Conservation (phyloP, 306 rosid species). For the Quercus cerris region DNA sequence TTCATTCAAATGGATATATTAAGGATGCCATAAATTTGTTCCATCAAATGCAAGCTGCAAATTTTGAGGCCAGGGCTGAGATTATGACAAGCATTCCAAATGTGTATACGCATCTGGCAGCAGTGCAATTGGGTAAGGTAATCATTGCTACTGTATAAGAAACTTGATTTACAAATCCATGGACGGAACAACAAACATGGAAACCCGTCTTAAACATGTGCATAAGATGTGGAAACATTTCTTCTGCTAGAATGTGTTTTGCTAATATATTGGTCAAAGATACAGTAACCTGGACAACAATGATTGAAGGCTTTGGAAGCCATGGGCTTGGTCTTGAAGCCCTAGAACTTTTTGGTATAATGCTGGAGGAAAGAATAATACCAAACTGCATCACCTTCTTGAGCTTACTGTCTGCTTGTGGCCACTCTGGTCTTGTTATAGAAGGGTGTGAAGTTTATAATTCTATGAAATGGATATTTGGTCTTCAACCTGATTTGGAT, state of each 20-base stretch:
- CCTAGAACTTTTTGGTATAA: not conserved
- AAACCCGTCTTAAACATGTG: slow-evolving; percentile 55
- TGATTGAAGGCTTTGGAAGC: slow-evolving; percentile 38
- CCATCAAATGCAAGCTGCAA: too few species aligned
- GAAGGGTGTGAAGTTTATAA: too few species aligned
- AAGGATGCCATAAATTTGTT: too few species aligned
- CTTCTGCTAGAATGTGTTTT: slow-evolving; percentile 37
- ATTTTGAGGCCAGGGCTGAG: too few species aligned
- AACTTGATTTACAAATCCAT: slow-evolving; percentile 10
- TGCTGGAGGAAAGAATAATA: slow-evolving; percentile 27
- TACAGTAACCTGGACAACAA: slow-evolving; percentile 50
- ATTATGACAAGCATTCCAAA: too few species aligned
- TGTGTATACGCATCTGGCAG: too few species aligned
- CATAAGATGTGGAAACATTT: slow-evolving; percentile 46
- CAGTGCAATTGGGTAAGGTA: too few species aligned
- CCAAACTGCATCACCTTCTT: slow-evolving; percentile 55
- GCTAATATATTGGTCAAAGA: slow-evolving; percentile 35
- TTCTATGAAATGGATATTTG: too few species aligned
- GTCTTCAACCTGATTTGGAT: too few species aligned
- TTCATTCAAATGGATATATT: too few species aligned
- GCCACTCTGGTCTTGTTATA: not conserved
- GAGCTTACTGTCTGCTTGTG: slow-evolving; percentile 13
- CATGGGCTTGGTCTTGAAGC: too few species aligned
- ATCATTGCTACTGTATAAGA: too few species aligned
- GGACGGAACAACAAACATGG: slow-evolving; percentile 17